Evolutionary conservation across 352 stramenopile genomes (phyloP).

Genomic region (Phytopythium sindhum): DNA sequence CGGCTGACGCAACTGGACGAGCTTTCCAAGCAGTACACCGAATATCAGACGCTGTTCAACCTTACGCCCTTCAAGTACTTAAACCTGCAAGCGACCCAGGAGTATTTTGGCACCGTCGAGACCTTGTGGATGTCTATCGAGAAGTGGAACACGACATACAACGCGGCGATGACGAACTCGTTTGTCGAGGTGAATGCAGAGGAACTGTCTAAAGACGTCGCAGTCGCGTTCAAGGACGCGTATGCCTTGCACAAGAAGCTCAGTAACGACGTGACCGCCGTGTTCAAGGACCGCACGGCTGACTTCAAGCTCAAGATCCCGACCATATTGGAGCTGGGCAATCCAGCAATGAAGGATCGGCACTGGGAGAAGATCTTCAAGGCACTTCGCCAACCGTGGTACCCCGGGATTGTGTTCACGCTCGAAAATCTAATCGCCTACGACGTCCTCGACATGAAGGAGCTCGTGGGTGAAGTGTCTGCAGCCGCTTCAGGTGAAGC

Average conservation of each 20-base stretch:
- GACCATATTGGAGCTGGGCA: conserved; percentile 90
- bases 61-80: conserved; percentile 88
- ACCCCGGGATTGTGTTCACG: conserved; percentile 86
- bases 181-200: conserved; percentile 90
- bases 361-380: conserved; percentile 96
- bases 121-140: conserved; percentile 83
- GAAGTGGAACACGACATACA: conserved; percentile 85
- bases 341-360: conserved; percentile 90
- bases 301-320: conserved; percentile 92
- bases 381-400: conserved; percentile 82
- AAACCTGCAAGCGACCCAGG: conserved; percentile 83
- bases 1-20: conserved; percentile 85
- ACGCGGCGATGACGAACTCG: conserved; percentile 70
- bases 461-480: conserved; percentile 83
- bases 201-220: conserved; percentile 85
- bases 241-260: conserved; percentile 91
- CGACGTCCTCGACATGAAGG: conserved; percentile 87
- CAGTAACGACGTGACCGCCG: conserved; percentile 85
- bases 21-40: conserved; percentile 88
- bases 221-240: conserved; percentile 85
- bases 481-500: conserved; percentile 85
- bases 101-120: conserved; percentile 84
- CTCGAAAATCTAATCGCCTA: conserved; percentile 87
- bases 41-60: conserved; percentile 92
- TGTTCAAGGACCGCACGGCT: conserved; percentile 83